Evolutionary conservation across 306 rosid genomes (phyloP), one percentile per base, ranked within the genome.

Genomic region (Phaseolus lunatus): DNA sequence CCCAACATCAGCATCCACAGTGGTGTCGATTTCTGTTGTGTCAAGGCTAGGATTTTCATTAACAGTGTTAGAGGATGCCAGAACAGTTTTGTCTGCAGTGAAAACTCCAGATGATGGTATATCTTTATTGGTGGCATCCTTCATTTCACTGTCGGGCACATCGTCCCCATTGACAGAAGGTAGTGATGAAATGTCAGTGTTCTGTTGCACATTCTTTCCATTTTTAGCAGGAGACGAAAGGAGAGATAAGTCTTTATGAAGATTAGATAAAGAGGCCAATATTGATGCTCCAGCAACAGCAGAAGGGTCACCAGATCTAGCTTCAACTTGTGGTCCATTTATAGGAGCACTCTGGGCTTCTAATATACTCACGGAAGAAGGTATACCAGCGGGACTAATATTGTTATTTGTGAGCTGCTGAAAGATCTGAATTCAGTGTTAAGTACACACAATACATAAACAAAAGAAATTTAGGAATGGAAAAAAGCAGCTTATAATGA

Each of bases 241-340:
- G 59, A 82, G 78, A 29, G 96, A 84, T 62, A 88, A 84, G 69
- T 88, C 97, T 81, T 89, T 84, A 52, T 85, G 87, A 73, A 84
- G 64, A 84, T 83, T 85, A 66, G 99, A 87, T 78, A 92, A 79
- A n/a, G 99, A 88, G 19, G 97, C 93, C 78, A 95, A 85, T 80
- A 95, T 92, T 27, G 98, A 90, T 43, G 97, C 93, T 47, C 96
- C 97, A 54, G 92, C 92, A 73, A 92, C 99, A 73, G 97, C 90
- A 16, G 99, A 88, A 65, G 92, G 84, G 74, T 95, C 99, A 72
- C 97, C 88, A 76, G 99, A 78, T 86, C 97, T 88, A 23, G 85
- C 87, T 84, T 90, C 98, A 78, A 89, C 66, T 65, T 85, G 94
- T 2, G 89, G 78, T 64, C 96, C 97, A 76, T 86, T 89, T 66